Evolutionary conservation across 2,329 filamentous ascomycete genomes (phyloP).

Genomic region (Alternaria dauci): DNA sequence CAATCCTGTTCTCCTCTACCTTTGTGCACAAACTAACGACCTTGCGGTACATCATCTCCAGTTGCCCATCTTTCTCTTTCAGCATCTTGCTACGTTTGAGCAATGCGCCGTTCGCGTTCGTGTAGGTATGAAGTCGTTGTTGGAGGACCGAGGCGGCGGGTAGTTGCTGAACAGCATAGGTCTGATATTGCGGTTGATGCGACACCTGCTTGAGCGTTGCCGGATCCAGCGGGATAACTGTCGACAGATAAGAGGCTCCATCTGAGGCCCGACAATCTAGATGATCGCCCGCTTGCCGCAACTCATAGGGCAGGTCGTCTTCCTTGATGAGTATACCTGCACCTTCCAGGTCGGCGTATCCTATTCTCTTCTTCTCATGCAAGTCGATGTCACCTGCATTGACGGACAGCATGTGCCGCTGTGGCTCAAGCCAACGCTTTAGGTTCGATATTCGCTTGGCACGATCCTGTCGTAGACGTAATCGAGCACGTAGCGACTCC

Average conservation of each 20-base stretch:
- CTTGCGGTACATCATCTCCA: slow-evolving; percentile 86
- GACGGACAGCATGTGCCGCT: slow-evolving; percentile 64
- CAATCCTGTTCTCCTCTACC: slow-evolving; percentile 79
- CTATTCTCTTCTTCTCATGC: slow-evolving; percentile 56
- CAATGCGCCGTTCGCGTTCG: slow-evolving; percentile 72
- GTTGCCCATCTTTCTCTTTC: slow-evolving; percentile 79
- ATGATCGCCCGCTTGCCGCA: slow-evolving; percentile 41
- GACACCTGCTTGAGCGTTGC: slow-evolving; percentile 39
- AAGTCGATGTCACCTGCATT: slow-evolving; percentile 48
- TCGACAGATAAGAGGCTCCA: slow-evolving; percentile 40
- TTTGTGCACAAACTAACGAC: slow-evolving; percentile 88
- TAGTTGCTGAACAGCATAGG: slow-evolving; percentile 22
- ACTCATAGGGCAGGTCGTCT: slow-evolving; percentile 38
- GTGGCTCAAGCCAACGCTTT: slow-evolving; percentile 74
- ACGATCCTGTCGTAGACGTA: slow-evolving; percentile 70
- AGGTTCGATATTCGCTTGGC: slow-evolving; percentile 80
- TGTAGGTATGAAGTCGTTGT: slow-evolving; percentile 74
- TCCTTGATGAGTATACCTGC: slow-evolving; percentile 40
- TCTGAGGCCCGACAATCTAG: slow-evolving; percentile 42
- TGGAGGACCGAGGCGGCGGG: slow-evolving; percentile 58
- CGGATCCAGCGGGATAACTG: slow-evolving; percentile 35
- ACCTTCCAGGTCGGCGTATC: slow-evolving; percentile 58
- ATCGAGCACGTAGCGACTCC: slow-evolving; percentile 72
- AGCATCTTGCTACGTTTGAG: slow-evolving; percentile 73
- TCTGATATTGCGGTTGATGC: slow-evolving; percentile 27